A percentile compares a stretch with the other conserved stretches of the same genome.
These are phyloP conservation scores for Vigna unguiculata DNA, from an alignment of 306 rosid species.

Conservation along the genomic window DNA sequence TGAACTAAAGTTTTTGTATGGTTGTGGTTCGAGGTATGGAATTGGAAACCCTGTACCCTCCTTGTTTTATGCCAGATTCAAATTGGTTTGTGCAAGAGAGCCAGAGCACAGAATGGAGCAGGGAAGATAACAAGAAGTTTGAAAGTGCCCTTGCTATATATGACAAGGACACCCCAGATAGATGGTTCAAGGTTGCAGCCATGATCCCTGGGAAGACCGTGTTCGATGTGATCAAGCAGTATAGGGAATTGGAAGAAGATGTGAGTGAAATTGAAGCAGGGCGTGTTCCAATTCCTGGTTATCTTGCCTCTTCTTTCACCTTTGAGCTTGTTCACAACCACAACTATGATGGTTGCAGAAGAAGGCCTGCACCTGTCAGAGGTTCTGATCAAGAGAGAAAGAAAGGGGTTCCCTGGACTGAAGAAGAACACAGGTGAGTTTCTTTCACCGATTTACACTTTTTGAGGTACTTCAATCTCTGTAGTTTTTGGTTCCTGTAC, in stretches of 20 bases:
- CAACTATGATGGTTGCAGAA: slow-evolving; percentile 61
- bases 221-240: slow-evolving; percentile 84
- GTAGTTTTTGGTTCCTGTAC: neutral
- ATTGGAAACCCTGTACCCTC: slow-evolving; percentile 61
- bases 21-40: slow-evolving; percentile 56
- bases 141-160: slow-evolving; percentile 90
- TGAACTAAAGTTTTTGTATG: slow-evolving; percentile 15
- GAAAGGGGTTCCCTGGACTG: slow-evolving; percentile 74
- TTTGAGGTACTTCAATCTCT: slow-evolving; percentile 17
- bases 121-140: slow-evolving; percentile 86
- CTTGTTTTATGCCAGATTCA: slow-evolving; percentile 55
- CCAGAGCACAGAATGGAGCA: slow-evolving; percentile 73
- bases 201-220: slow-evolving; percentile 94
- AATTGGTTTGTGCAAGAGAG: slow-evolving; percentile 60
- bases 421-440: slow-evolving; percentile 87
- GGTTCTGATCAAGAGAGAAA: slow-evolving; percentile 87
- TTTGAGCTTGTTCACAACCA: slow-evolving; percentile 66
- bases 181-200: slow-evolving; percentile 74
- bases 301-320: slow-evolving; percentile 71
- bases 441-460: slow-evolving; percentile 33
- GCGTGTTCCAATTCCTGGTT: slow-evolving; percentile 75
- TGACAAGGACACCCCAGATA: slow-evolving; percentile 79
- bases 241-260: slow-evolving; percentile 82
- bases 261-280: slow-evolving; percentile 88
- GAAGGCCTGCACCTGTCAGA: slow-evolving; percentile 54